Evolutionary conservation across 1,284 basidiomycete species (phyloP), one percentile per base, ranked within the genome.

Genomic region (Puccinia polysora): DNA sequence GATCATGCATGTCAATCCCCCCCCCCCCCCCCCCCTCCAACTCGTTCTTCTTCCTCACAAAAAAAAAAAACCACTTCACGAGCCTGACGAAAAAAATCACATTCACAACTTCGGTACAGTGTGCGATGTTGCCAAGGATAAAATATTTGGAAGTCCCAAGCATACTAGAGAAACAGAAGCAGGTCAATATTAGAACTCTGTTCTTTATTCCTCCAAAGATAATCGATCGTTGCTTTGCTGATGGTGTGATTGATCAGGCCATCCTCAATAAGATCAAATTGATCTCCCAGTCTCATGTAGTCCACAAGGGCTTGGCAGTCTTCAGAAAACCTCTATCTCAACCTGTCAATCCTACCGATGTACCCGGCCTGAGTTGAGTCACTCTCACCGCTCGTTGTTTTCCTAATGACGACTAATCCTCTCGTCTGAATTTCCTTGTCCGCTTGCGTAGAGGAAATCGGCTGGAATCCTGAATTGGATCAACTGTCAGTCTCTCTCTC

Each of bases 401-500:
- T 43, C 32, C 58, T 10, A 2, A n/a, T 12, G 28, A 14, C 25
- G 73, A 65, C 55, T 62, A 58, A 72, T 59, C 65, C 20, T 25
- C 32, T 18, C 12, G 0, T 56, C 43, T 73, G 47, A 76, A 90
- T 15, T 32, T 55, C 64, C 15, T 36, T 14, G n/a, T 32, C 67
- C 12, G 78, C 79, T 0, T 75, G 77, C 0, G 65, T 77, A 45
- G 76, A 76, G 55, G 92, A 97, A 81, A 93, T 88, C 73, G 93
- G 92, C 0, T 98, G 96, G 96, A 91, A 89, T 60, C 87, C 88
- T 2, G 87, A 88, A 69, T 89, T 95, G 86, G 85, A 88, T 75
- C 84, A 87, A 65, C 84, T 86, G 88, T 90, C 79, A 77, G 87
- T 82, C 6, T 8, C 38, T 43, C 49, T 34, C 12, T 74, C 55